Evolutionary conservation across 108 stramenopile genomes (phyloP).

Genomic region (Discostella pseudostelligera): DNA sequence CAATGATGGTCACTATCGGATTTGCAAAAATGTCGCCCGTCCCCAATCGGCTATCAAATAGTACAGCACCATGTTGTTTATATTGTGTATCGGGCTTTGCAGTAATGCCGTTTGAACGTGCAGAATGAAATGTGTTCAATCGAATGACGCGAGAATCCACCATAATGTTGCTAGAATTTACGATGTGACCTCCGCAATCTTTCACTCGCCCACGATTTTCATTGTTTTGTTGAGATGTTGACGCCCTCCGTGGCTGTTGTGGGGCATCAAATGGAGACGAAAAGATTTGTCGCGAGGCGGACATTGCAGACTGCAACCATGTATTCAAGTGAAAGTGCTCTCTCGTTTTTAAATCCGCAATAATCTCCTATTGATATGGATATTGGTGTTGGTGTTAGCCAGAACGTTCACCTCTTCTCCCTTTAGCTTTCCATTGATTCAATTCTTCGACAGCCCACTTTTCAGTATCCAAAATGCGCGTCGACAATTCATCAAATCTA

Average conservation of each 20-base stretch:
- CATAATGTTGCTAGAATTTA: background rate
- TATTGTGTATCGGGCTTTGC: background rate
- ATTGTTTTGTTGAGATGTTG: background rate
- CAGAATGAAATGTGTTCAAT: background rate
- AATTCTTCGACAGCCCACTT: slow-evolving; percentile 37
- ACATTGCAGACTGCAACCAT: no score
- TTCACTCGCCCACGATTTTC: background rate
- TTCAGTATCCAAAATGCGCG: slow-evolving; percentile 10
- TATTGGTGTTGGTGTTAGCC: no score
- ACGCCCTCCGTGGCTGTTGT: background rate
- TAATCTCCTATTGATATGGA: no score
- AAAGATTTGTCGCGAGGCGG: slow-evolving; percentile 5
- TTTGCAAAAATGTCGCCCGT: slow-evolving; percentile 1
- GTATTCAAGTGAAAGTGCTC: no score
- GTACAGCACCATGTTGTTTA: background rate
- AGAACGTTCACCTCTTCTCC: background rate
- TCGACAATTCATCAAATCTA: slow-evolving; percentile 19
- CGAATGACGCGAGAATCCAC: slow-evolving; percentile 4
- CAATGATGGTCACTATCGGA: slow-evolving; percentile 3
- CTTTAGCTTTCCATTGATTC: slow-evolving; percentile 30
- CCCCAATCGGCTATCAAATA: background rate
- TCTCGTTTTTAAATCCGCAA: no score
- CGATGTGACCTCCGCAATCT: background rate
- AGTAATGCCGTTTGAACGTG: background rate
- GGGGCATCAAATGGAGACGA: slow-evolving; percentile 7